Evolutionary conservation across 768 basidiomycete genomes (phyloP), one percentile per base, ranked within the genome.

Genomic region (Boletus fagicola): DNA sequence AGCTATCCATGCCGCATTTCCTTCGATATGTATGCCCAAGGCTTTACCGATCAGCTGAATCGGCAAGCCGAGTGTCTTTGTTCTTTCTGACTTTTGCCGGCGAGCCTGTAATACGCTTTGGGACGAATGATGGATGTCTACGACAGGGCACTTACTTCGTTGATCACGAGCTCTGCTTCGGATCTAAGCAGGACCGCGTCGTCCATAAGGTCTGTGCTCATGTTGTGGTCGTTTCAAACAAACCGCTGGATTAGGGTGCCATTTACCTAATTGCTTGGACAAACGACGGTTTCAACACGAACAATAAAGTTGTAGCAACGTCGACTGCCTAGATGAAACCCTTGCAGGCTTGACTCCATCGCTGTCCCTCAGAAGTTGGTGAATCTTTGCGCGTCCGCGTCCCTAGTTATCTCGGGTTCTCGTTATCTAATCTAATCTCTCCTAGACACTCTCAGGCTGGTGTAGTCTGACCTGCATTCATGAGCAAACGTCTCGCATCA

Each of bases 1-100:
- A 24, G 90, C 94, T 45, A 92, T 86, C 91, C 92, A 98, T 0
- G 84, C 92, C 22, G 82, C 72, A 39, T 83, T 79, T 5, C 80
- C 87, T 36, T 79, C 75, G 45, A 97, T 72, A 26, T 84, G 74
- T 7, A 97, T 76, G 24, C 80, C 83, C 38, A 98, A 73, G 4
- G 93, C 85, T 65, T 88, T 93, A 30, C 88, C 88, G 8, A 78
- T 65, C 36, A 97, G 79, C 52, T 85, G 77, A 56, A 98, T 87
- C 3, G 96, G 94, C 24, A 83, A 77, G 2, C 96, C 96, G 22
- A 91, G 73, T 3, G 80, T 72, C 64, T 89, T 90, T 38, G 80
- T 86, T 49, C 80, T 79, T 60, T 86, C 80, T 16, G 90, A 77
- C 69, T 96, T 97, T 65, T 80, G 73, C 65, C 82, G 80, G 48